Conservation (phyloP, 2,329 filamentous ascomycete species). For the Cladosporium austrohemisphaericum region DNA sequence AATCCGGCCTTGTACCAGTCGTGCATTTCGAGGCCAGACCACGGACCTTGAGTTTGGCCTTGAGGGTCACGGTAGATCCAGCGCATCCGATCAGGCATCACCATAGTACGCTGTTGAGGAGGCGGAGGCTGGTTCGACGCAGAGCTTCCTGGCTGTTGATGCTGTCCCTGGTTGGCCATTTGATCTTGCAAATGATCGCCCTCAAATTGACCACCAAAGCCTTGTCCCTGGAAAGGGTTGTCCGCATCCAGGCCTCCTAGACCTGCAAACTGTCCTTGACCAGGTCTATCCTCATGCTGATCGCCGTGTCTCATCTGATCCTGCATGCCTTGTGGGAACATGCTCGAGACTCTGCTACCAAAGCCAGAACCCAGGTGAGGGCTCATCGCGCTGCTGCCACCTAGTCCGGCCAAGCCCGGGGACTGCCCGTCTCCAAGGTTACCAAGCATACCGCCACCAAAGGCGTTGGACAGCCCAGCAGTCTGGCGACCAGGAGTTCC, state of each 20-base stretch:
- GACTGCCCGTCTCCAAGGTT: conserved; percentile 76
- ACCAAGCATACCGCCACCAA: conserved; percentile 53
- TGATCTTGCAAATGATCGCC: conserved; percentile 18
- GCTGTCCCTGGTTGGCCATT: conserved; percentile 23
- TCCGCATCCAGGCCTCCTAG: conserved; percentile 23
- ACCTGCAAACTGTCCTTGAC: conserved; percentile 23
- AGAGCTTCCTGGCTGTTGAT: conserved; percentile 43
- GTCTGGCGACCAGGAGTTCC: conserved; percentile 66
- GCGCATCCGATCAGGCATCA: conserved; percentile 97
- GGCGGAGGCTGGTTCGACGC: conserved; percentile 64
- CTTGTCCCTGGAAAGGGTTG: conserved; percentile 15
- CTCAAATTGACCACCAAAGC: conserved; percentile 19
- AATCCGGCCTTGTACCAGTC: conserved; percentile 99
- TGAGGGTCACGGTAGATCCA: conserved; percentile 98
- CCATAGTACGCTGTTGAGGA: conserved; percentile 79
- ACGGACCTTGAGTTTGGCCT: conserved; percentile 86
- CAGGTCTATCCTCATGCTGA: conserved; percentile 57
- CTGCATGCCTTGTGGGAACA: conserved; percentile 88
- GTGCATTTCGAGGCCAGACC: conserved; percentile 97
- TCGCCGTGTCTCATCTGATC: conserved; percentile 70
- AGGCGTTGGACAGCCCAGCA: conserved; percentile 46
- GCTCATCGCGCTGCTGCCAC: conserved; percentile 55
- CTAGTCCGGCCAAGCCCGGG: conserved; percentile 63
- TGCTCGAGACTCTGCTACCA: conserved; percentile 55
- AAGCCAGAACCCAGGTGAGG: conserved; percentile 44